Percentiles rank a stretch among this genome's conserved stretches.
Conservation (phyloP, 805 yeast species). For the Starmerella vaccinii region DNA sequence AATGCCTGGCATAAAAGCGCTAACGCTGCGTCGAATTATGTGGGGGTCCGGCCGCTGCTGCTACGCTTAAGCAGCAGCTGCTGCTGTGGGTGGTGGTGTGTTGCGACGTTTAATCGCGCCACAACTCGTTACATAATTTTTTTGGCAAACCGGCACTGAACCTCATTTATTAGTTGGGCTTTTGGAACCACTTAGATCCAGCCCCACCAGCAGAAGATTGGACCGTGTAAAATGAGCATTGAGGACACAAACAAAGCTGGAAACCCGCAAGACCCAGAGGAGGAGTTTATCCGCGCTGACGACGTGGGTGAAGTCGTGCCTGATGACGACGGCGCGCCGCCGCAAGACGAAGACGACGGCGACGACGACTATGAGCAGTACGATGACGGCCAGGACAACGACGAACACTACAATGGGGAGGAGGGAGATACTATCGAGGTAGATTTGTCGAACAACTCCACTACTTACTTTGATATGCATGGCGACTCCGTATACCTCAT, state of each 20-base stretch:
- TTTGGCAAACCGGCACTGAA: background rate
- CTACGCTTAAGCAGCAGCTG: background rate
- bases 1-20: no score
- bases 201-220: background rate
- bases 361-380: slow-evolving; percentile 29
- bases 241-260: background rate
- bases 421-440: slow-evolving; percentile 55
- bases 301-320: slow-evolving; percentile 30
- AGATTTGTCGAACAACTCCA: slow-evolving; percentile 82
- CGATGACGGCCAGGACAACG: slow-evolving; percentile 26
- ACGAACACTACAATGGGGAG: slow-evolving; percentile 18
- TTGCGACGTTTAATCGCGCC: slow-evolving; percentile 2
- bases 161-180: background rate
- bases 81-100: background rate
- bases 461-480: slow-evolving; percentile 81
- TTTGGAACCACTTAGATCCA: background rate
- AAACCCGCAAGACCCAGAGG: background rate
- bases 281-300: slow-evolving; percentile 21
- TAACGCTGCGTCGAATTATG: no score
- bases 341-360: slow-evolving; percentile 28
- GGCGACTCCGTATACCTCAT: slow-evolving; percentile 76
- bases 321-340: slow-evolving; percentile 29
- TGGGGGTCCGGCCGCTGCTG: no score
- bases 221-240: background rate
- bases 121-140: slow-evolving; percentile 6